Base-by-base conservation (phyloP, 345 rosid species). In the Hibiscus tridactylites region DNA sequence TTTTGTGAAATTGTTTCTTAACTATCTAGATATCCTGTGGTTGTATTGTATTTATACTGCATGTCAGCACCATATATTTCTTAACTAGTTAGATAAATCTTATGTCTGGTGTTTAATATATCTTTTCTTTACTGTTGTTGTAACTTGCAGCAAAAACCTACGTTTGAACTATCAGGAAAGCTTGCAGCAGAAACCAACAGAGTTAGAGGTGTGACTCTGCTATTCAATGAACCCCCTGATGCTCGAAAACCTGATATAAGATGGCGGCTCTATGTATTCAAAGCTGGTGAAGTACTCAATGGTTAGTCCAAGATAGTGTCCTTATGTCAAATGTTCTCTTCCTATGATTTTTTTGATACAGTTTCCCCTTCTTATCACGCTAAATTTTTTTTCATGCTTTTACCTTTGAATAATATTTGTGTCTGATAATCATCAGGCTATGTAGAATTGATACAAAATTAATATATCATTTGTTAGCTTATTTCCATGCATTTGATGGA, bases 121-220 rank as follows among this genome's bases (percentile, higher is more conserved):
- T 54, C 5, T 19, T 59, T 59, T 59, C 9, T 26, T 59, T 59
- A 12, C 37, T 59, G 35, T 59, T 26, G 2, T 3, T 28, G 62
- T 28, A 59, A 59, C 37, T 12, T 28, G 35, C 33, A 59, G 63
- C 63, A 59, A 59, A 60, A 59, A 28, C 63, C 63, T 59, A 59
- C 63, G 26, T 59, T 59, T 59, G 63, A 59, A 37, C 16, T 59
- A 59, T 95, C 99, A 17, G 99, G 99, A 60, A 95, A 95, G n/a
- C 97, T 92, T 76, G 99, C 99, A 11, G 92, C 89, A 11, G 99
- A 95, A 81, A 95, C 97, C 24, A 95, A 95, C 77, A 87, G 89
- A 84, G 85, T 87, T 75, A 87, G 84, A 91, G 99, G 98, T 79
- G 86, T 96, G 72, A 83, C 98, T 0, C 74, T 96, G 77, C 88